Conservation (phyloP, 2,329 filamentous ascomycete species). For the Trichoderma koningiopsis region DNA sequence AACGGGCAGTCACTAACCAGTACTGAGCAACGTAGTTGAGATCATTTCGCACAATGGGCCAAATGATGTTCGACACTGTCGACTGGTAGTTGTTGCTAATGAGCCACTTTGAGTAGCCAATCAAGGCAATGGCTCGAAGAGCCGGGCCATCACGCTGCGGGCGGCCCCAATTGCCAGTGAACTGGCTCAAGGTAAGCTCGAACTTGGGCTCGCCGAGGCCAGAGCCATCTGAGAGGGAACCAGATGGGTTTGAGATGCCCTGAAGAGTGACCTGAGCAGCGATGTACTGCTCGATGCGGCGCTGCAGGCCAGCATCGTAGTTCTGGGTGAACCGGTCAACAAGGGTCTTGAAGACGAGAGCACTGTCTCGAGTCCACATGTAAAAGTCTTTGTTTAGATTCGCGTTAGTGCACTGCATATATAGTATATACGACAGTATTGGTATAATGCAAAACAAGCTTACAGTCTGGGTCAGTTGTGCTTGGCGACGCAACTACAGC, state of each 20-base stretch:
- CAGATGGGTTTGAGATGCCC: constrained; percentile 69
- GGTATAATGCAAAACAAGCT: constrained; percentile 33
- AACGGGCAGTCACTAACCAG: constrained; percentile 48
- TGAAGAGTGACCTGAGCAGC: constrained; percentile 67
- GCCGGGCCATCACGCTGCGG: constrained; percentile 81
- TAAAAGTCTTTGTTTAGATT: constrained; percentile 64
- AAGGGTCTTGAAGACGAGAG: constrained; percentile 68
- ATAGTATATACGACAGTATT: not conserved
- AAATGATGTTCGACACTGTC: constrained; percentile 59
- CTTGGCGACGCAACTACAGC: constrained; percentile 61
- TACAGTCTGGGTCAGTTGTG: constrained; percentile 57
- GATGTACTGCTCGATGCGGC: constrained; percentile 68
- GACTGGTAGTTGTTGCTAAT: constrained; percentile 64
- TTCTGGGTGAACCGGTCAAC: constrained; percentile 64
- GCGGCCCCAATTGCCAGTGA: constrained; percentile 70
- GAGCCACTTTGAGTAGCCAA: constrained; percentile 72
- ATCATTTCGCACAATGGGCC: constrained; percentile 77
- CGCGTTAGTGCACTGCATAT: not conserved
- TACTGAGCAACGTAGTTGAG: constrained; percentile 74
- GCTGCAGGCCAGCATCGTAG: constrained; percentile 61
- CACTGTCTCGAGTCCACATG: constrained; percentile 77
- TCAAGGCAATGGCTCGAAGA: constrained; percentile 72
- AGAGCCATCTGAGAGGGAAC: constrained; percentile 52
- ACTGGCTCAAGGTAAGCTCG: constrained; percentile 63
- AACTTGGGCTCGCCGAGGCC: constrained; percentile 75